phyloP scores from a whole-genome alignment of 805 yeast species.

The Candida krabiensis region DNA sequence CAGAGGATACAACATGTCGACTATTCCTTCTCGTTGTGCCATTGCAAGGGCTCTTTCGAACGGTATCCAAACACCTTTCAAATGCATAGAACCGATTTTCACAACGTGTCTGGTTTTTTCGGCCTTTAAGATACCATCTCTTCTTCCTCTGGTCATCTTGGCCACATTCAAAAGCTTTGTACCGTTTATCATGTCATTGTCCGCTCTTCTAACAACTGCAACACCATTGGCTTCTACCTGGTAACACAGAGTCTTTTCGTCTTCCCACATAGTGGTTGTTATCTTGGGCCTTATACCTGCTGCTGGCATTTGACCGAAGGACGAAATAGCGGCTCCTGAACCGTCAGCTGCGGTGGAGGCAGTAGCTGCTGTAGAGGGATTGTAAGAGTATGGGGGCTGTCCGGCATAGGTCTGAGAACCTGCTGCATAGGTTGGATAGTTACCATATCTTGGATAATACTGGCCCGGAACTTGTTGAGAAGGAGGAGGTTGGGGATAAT shows the following conservation, averaged over 20 bases:
- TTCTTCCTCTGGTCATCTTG: constrained; percentile 70
- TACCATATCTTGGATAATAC: constrained; percentile 16
- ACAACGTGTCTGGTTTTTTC: constrained; percentile 71
- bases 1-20: constrained; percentile 55
- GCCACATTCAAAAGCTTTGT: constrained; percentile 69
- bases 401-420: constrained; percentile 14
- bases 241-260: constrained; percentile 68
- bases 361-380: constrained; percentile 6
- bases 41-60: constrained; percentile 68
- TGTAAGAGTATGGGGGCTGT: constrained; percentile 14
- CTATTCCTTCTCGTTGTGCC: constrained; percentile 68
- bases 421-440: constrained; percentile 17
- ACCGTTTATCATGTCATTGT: constrained; percentile 72
- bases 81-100: constrained; percentile 73
- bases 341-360: constrained; percentile 5
- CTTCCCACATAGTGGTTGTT: constrained; percentile 77
- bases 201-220: constrained; percentile 66
- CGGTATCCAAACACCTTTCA: constrained; percentile 77
- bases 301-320: constrained; percentile 31
- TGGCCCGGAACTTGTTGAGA: constrained; percentile 14
- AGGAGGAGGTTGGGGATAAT: constrained; percentile 15
- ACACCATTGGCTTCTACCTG: constrained; percentile 72
- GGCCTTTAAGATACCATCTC: constrained; percentile 67
- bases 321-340: constrained; percentile 5
- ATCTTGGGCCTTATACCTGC: constrained; percentile 40